Evolutionary conservation across 169 alveolate species (phyloP).

Genomic region (Cryptosporidium parvum): DNA sequence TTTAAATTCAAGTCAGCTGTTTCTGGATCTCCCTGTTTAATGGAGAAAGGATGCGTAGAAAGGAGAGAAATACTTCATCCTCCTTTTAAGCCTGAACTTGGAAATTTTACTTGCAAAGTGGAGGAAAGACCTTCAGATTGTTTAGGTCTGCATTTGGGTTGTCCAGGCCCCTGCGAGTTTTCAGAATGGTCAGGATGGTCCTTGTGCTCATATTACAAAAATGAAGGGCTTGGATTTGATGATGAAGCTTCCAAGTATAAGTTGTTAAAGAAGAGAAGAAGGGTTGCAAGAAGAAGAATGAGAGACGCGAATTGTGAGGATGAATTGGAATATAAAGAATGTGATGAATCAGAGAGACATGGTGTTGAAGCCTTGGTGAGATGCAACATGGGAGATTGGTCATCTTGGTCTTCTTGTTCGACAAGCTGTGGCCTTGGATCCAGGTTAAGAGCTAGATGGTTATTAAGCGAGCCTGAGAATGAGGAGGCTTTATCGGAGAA

Average conservation of each 20-base stretch:
- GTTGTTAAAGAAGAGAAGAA: constrained; percentile 19
- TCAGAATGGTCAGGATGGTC: constrained; percentile 69
- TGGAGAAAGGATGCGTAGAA: constrained; percentile 34
- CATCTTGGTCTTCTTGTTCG: constrained; percentile 80
- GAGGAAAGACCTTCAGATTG: constrained; percentile 54
- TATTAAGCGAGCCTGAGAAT: constrained; percentile 75
- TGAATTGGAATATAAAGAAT: constrained; percentile 25
- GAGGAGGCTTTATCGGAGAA: constrained; percentile 46
- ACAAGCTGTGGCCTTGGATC: constrained; percentile 80
- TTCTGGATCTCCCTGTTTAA: constrained; percentile 34
- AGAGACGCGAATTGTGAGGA: constrained; percentile 20
- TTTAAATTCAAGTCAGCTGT: constrained; percentile 26
- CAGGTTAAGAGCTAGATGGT: constrained; percentile 74
- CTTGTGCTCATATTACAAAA: constrained; percentile 17
- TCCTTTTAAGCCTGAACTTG: constrained; percentile 10
- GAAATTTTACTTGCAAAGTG: constrained; percentile 9
- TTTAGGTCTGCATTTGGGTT: neutral
- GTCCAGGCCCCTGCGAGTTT: constrained; percentile 21
- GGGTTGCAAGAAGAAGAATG: neutral
- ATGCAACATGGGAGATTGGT: constrained; percentile 80
- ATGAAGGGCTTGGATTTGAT: neutral
- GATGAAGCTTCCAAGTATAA: neutral
- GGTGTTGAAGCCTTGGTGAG: constrained; percentile 30
- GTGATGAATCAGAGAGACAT: constrained; percentile 9
- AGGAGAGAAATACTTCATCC: constrained; percentile 46